Base-by-base conservation (phyloP, 805 yeast species). In the Wickerhamomyces canadensis region DNA sequence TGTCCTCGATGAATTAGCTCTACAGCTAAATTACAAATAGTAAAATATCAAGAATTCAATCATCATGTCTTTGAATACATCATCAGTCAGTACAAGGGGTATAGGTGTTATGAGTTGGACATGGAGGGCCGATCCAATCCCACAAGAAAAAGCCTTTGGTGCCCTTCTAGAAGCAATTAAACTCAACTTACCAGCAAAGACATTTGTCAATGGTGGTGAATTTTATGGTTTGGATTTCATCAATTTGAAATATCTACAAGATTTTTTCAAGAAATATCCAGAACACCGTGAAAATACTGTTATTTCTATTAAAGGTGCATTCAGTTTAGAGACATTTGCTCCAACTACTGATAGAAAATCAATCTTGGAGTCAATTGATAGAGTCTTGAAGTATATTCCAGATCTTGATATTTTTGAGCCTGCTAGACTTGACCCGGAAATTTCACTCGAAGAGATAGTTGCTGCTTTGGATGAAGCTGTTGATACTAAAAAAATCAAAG, bases 271-370 rank as follows among this genome's bases (percentile, higher is more conserved):
- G n/a, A 57, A 64, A 44, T 64, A 72, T 42, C 83, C 87, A 3
- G 79, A 73, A 33, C 62, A 64, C 35, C 70, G 78, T 36, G 61
- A 72, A 36, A 65, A 80, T 43, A 76, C 79, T 32, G 62, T 74
- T n/a, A 54, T 86, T 31, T 73, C 81, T 18, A 72, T 86, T 44
- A 87, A 87, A 58, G 94, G 95, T 33, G 80, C 77, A 6, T 24
- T 67, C 31, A 60, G 68, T 42, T n/a, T 31, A 0, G 49, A 50
- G 3, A 65, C 57, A 3, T 45, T 68, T 19, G 31, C 37, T 0
- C 84, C 91, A 6, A 68, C 61, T 36, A 76, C 79, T 13, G 60
- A 73, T 18, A 57, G 64, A 33, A 80, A 72, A 38, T 58, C 61
- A 16, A 62, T 84, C 11, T 36, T 53, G 1, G 51, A 48, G 10